phyloP scores from a whole-genome alignment of 108 stramenopile genomes.

The Cylindrotheca fusiformis region DNA sequence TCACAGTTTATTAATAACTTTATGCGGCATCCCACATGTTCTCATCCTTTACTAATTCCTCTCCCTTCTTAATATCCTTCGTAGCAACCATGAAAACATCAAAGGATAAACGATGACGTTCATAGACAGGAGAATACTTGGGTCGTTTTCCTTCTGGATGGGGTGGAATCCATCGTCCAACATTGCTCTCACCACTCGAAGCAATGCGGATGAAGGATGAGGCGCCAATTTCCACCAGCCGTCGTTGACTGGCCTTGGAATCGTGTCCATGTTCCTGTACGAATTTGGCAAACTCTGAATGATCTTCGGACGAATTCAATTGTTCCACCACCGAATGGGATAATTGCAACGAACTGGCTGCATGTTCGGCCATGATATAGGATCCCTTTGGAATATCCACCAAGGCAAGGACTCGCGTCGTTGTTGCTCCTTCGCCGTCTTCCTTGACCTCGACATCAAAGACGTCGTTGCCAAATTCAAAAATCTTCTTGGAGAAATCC shows the following conservation, averaged over 20 bases:
- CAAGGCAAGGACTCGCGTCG: constrained; percentile 58
- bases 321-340: background rate
- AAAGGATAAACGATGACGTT: constrained; percentile 74
- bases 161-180: constrained; percentile 76
- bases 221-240: constrained; percentile 67
- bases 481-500: constrained; percentile 34
- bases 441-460: constrained; percentile 31
- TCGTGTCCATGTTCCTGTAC: constrained; percentile 51
- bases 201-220: constrained; percentile 62
- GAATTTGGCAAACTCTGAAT: constrained; percentile 1
- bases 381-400: constrained; percentile 77
- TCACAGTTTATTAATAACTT: background rate
- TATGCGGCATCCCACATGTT: constrained; percentile 31
- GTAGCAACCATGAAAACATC: constrained; percentile 84
- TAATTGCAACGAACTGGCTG: background rate
- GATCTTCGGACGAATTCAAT: background rate
- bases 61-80: constrained; percentile 62
- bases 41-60: constrained; percentile 40
- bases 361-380: constrained; percentile 68
- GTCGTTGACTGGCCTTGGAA: constrained; percentile 48
- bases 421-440: constrained; percentile 16
- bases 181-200: constrained; percentile 54
- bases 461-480: constrained; percentile 35
- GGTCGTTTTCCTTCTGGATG: constrained; percentile 65
- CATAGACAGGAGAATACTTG: constrained; percentile 83